Evolutionary conservation across 306 rosid species (phyloP).

Genomic region (Lablab purpureus): DNA sequence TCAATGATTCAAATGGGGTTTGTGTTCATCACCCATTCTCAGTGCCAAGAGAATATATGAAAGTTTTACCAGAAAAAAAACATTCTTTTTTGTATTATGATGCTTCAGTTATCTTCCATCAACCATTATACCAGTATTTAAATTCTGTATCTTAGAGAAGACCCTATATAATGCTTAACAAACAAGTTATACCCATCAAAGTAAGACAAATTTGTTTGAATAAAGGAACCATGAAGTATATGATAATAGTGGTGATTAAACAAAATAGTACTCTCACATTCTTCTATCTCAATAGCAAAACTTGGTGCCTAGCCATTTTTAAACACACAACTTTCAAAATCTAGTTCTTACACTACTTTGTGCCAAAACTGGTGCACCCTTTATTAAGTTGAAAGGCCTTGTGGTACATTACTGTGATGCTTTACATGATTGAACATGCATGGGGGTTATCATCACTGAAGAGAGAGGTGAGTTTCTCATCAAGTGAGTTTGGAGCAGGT

Average conservation of each 20-base stretch:
- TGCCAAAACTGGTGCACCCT: not conserved
- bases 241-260: not conserved
- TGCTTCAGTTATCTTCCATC: not conserved
- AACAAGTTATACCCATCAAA: not conserved
- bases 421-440: slow-evolving; percentile 78
- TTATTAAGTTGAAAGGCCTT: not conserved
- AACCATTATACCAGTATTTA: not conserved
- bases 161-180: not conserved
- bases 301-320: not conserved
- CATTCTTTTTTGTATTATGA: too few relatives aligned
- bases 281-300: slow-evolving; percentile 1
- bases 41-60: not conserved
- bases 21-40: not conserved
- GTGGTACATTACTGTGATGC: not conserved
- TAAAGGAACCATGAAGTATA: not conserved
- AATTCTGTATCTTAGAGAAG: not conserved
- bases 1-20: not conserved
- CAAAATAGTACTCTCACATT: not conserved
- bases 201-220: not conserved
- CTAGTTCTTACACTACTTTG: not conserved
- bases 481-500: slow-evolving; percentile 57
- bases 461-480: slow-evolving; percentile 63
- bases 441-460: slow-evolving; percentile 91
- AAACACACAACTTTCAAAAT: not conserved
- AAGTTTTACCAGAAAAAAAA: not conserved